Percentiles rank a stretch among this genome's conserved stretches.
Evolutionary conservation across 441 rosid species (phyloP).

Genomic region (Sinapis alba): DNA sequence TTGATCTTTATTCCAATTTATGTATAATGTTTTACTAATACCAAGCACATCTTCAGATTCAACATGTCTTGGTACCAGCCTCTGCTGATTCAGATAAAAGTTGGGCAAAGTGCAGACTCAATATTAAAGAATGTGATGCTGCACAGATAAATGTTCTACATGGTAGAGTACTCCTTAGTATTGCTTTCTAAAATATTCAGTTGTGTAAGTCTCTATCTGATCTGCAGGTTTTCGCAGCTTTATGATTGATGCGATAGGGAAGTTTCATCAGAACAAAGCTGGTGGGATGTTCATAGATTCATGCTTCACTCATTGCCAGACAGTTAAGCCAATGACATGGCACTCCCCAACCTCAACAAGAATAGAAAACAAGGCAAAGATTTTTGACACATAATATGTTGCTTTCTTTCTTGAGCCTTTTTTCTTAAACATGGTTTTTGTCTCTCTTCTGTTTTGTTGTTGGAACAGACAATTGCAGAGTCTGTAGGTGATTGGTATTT

Average conservation of each 20-base stretch:
- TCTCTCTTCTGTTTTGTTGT: neutral
- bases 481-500: slow-evolving; percentile 96
- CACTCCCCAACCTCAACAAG: slow-evolving; percentile 71
- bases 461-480: slow-evolving; percentile 81
- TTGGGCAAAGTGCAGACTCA: slow-evolving; percentile 76
- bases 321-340: slow-evolving; percentile 67
- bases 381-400: neutral
- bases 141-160: slow-evolving; percentile 61
- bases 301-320: slow-evolving; percentile 86
- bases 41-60: slow-evolving; percentile 54
- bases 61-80: slow-evolving; percentile 70
- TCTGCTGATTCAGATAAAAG: slow-evolving; percentile 56
- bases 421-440: slow-evolving; percentile 10
- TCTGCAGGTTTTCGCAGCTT: slow-evolving; percentile 68
- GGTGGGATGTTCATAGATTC: slow-evolving; percentile 82
- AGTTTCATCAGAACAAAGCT: slow-evolving; percentile 51
- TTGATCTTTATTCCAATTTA: neutral
- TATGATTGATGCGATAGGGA: slow-evolving; percentile 56
- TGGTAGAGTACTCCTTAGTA: slow-evolving; percentile 49
- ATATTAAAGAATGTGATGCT: slow-evolving; percentile 58
- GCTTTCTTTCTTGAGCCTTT: neutral
- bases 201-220: neutral
- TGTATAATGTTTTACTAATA: slow-evolving; percentile 10
- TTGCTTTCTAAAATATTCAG: neutral
- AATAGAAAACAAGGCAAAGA: slow-evolving; percentile 62